phyloP scores from a whole-genome alignment of 805 yeast species.

The Barnettozyma californica region DNA sequence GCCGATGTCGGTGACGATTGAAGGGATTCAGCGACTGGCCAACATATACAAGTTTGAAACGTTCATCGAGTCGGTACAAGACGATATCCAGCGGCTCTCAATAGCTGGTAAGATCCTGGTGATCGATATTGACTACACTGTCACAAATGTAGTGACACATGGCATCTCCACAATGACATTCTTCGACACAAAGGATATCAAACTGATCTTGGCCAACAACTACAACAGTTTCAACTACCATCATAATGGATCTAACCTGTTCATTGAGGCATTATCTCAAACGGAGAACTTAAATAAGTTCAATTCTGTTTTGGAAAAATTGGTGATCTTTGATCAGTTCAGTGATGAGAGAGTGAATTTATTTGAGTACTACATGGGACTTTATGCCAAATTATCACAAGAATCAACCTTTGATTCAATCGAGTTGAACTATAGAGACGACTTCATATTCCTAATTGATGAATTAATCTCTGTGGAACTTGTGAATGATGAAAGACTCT shows the following conservation, averaged over 20 bases:
- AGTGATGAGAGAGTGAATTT: slow-evolving; percentile 18
- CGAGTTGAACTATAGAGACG: slow-evolving; percentile 16
- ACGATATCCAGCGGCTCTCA: slow-evolving; percentile 16
- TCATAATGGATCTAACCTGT: slow-evolving; percentile 15
- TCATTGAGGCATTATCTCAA: slow-evolving; percentile 13
- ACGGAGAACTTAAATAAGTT: slow-evolving; percentile 16
- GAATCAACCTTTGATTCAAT: slow-evolving; percentile 3
- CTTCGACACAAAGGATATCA: slow-evolving; percentile 10
- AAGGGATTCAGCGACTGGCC: slow-evolving; percentile 24
- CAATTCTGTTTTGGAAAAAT: slow-evolving; percentile 16
- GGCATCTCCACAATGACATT: slow-evolving; percentile 10
- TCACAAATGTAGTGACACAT: slow-evolving; percentile 10
- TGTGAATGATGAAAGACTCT: slow-evolving; percentile 16
- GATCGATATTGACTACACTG: slow-evolving; percentile 23
- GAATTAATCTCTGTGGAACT: slow-evolving; percentile 11
- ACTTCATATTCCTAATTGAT: slow-evolving; percentile 12
- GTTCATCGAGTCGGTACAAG: slow-evolving; percentile 18
- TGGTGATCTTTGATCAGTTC: slow-evolving; percentile 22
- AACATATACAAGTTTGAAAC: slow-evolving; percentile 25
- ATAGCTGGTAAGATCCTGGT: slow-evolving; percentile 27
- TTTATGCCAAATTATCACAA: slow-evolving; percentile 7
- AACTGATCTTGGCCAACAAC: slow-evolving; percentile 24
- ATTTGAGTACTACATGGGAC: slow-evolving; percentile 15
- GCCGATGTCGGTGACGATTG: slow-evolving; percentile 20
- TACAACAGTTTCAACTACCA: slow-evolving; percentile 19